Evolutionary conservation across 768 basidiomycete genomes (phyloP).

Genomic region (Trametes cingulata): DNA sequence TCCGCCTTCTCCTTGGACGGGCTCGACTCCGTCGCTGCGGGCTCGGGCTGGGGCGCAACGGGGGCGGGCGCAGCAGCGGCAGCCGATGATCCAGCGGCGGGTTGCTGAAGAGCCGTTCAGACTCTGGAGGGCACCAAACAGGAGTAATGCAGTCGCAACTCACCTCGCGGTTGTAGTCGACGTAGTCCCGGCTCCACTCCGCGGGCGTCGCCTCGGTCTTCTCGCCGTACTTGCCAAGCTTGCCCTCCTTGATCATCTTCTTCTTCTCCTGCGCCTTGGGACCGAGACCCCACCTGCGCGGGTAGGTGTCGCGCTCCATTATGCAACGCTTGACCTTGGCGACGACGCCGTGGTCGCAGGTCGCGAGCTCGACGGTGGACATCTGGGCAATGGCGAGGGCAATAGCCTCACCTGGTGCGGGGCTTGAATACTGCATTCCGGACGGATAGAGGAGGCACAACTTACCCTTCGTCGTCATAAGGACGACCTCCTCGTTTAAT

Average conservation of each 20-base stretch:
- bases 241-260: slow-evolving; percentile 97
- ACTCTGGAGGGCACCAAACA: background rate
- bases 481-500: slow-evolving; percentile 91
- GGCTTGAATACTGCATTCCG: slow-evolving; percentile 1
- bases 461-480: slow-evolving; percentile 97
- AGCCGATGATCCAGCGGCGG: slow-evolving; percentile 40
- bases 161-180: slow-evolving; percentile 84
- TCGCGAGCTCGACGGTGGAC: slow-evolving; percentile 97
- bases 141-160: slow-evolving; percentile 4
- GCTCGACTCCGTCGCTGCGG: slow-evolving; percentile 33
- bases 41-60: slow-evolving; percentile 21
- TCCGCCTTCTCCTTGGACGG: slow-evolving; percentile 54
- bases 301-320: slow-evolving; percentile 99
- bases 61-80: slow-evolving; percentile 26
- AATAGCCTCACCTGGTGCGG: slow-evolving; percentile 76
- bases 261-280: slow-evolving; percentile 97
- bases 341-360: slow-evolving; percentile 98
- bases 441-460: background rate
- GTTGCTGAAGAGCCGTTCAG: slow-evolving; percentile 31
- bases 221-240: slow-evolving; percentile 93
- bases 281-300: slow-evolving; percentile 97
- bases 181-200: slow-evolving; percentile 90
- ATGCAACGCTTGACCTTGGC: slow-evolving; percentile 99
- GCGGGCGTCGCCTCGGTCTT: slow-evolving; percentile 84
- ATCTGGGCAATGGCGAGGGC: slow-evolving; percentile 95